Percentiles rank a stretch among this genome's conserved stretches.
Conservation (phyloP, 2,329 filamentous ascomycete genomes). For the Magnaporthiopsis rhizophila region DNA sequence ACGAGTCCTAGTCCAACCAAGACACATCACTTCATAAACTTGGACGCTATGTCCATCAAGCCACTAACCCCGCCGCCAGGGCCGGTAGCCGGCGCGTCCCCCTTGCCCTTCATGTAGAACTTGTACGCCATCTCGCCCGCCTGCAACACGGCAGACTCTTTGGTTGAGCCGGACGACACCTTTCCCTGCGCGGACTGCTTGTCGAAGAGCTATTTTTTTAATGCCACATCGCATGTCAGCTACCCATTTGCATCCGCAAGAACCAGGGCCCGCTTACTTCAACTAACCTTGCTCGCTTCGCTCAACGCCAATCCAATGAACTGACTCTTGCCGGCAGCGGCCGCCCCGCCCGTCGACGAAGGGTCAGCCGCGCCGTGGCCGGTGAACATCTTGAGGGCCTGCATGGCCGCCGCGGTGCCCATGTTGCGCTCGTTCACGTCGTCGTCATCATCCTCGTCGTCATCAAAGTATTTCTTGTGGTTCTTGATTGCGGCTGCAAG, state of each 20-base stretch:
- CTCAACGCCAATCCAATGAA: constrained; percentile 83
- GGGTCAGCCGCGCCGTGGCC: constrained; percentile 38
- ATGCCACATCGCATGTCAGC: neutral
- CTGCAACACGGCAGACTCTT: constrained; percentile 70
- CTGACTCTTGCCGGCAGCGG: constrained; percentile 53
- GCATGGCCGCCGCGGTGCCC: constrained; percentile 71
- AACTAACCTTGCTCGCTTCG: constrained; percentile 66
- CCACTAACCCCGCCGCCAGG: constrained; percentile 37
- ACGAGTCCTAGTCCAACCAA: neutral
- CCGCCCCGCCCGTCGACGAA: constrained; percentile 27
- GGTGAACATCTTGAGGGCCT: constrained; percentile 73
- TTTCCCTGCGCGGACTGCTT: constrained; percentile 46
- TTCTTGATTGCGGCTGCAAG: constrained; percentile 56
- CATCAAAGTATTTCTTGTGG: constrained; percentile 67
- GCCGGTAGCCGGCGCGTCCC: constrained; percentile 32
- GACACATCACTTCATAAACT: constrained; percentile 29
- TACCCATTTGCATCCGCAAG: too few species aligned
- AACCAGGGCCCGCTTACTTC: too few species aligned
- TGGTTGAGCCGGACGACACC: constrained; percentile 53
- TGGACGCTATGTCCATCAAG: constrained; percentile 37
- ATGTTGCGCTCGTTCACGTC: constrained; percentile 39
- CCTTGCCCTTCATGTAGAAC: constrained; percentile 80
- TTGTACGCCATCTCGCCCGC: constrained; percentile 84
- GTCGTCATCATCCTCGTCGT: constrained; percentile 35
- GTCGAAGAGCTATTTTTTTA: constrained; percentile 46